Conservation (phyloP, 2,329 filamentous ascomycete species). For the Claviceps sp. region DNA sequence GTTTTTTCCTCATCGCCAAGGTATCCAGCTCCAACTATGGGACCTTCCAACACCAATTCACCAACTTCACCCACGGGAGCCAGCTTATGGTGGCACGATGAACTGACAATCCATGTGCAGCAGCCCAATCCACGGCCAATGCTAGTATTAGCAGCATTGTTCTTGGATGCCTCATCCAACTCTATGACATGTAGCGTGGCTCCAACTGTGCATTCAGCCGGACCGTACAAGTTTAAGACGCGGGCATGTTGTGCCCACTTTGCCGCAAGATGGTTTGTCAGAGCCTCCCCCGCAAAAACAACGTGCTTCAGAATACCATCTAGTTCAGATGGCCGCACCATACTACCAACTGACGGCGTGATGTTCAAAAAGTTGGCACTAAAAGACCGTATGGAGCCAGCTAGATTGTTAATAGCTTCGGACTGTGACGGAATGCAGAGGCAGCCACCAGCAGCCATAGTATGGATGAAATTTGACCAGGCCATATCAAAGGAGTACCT, state of each 20-base stretch:
- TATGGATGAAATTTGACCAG: conserved; percentile 8
- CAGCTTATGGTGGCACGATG: conserved; percentile 8
- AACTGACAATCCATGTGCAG: conserved; percentile 13
- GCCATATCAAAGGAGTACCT: conserved; percentile 11
- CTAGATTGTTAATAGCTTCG: conserved; percentile 7
- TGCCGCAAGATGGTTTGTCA: conserved; percentile 2
- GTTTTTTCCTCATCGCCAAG: conserved; percentile 23
- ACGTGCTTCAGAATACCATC: conserved; percentile 6
- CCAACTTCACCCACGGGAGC: conserved; percentile 14
- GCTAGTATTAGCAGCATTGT: neutral
- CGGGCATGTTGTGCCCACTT: conserved; percentile 5
- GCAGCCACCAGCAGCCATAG: conserved; percentile 8
- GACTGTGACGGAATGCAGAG: conserved; percentile 11
- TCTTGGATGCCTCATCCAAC: neutral
- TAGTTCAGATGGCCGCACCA: conserved; percentile 4
- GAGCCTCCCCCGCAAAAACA: conserved; percentile 9
- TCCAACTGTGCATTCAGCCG: conserved; percentile 9
- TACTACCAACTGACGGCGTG: conserved; percentile 10
- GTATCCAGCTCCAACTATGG: conserved; percentile 36
- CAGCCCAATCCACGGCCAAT: conserved; percentile 3
- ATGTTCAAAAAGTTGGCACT: conserved; percentile 8
- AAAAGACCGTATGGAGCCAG: conserved; percentile 5
- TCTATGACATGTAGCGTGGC: neutral
- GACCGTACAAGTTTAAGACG: conserved; percentile 13
- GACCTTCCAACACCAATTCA: conserved; percentile 28